Evolutionary conservation across 805 yeast genomes (phyloP).

Genomic region (Hanseniaspora taiwanica): DNA sequence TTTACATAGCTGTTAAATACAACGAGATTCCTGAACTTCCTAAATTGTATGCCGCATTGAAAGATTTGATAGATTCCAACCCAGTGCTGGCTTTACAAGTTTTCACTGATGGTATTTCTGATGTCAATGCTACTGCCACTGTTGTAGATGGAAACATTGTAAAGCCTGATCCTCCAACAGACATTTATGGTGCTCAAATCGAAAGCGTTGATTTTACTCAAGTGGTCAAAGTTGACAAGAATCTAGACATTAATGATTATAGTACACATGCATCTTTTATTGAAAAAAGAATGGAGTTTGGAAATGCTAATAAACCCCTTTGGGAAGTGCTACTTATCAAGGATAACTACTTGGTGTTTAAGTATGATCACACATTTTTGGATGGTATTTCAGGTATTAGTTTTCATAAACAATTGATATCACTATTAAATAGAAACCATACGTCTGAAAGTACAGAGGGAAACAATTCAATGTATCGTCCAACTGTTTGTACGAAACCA

Average conservation of each 20-base stretch:
- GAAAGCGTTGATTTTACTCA: neutral
- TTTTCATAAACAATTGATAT: neutral
- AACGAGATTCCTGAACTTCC: neutral
- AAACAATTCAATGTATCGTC: neutral
- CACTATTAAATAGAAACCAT: neutral
- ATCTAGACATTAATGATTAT: neutral
- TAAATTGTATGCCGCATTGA: neutral
- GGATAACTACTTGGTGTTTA: neutral
- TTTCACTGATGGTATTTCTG: too few relatives aligned
- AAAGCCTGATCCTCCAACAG: neutral
- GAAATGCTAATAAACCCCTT: neutral
- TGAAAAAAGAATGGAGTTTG: slow-evolving; percentile 1
- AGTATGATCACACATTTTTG: slow-evolving; percentile 3
- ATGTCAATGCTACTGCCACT: neutral
- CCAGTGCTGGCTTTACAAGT: neutral
- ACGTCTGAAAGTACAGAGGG: neutral
- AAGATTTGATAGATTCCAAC: neutral
- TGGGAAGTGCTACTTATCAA: slow-evolving; percentile 2
- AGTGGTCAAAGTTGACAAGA: neutral
- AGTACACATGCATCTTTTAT: neutral
- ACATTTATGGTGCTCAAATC: neutral
- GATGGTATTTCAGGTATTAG: slow-evolving; percentile 4
- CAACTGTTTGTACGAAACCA: neutral
- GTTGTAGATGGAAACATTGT: neutral
- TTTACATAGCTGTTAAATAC: neutral